Conservation (phyloP, 352 stramenopile species). For the Phytophthora sp. region DNA sequence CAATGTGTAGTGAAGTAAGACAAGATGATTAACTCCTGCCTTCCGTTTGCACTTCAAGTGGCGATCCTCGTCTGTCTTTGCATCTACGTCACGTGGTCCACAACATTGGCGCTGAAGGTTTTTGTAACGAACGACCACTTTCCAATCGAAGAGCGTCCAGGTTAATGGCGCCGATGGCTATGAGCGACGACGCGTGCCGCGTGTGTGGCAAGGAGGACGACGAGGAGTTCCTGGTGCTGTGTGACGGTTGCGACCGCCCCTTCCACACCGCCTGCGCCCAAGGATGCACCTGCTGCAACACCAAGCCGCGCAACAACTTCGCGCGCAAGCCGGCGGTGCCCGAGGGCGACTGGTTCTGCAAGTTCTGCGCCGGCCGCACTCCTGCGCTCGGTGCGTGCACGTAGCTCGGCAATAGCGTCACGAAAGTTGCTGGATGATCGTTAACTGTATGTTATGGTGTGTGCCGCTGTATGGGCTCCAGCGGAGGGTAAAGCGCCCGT, state of each 20-base stretch:
- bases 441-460: too few species aligned
- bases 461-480: constrained; percentile 17
- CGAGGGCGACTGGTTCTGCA: constrained; percentile 88
- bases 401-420: not conserved
- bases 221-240: constrained; percentile 81
- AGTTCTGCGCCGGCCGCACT: constrained; percentile 77
- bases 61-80: constrained; percentile 8
- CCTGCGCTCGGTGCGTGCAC: constrained; percentile 49
- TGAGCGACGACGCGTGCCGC: constrained; percentile 79
- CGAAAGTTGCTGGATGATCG: not conserved
- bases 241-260: constrained; percentile 76
- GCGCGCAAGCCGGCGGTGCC: constrained; percentile 75
- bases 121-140: constrained; percentile 27
- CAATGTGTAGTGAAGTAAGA: constrained; percentile 24
- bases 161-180: constrained; percentile 35
- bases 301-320: constrained; percentile 82
- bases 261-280: constrained; percentile 81
- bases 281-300: constrained; percentile 79
- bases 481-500: constrained; percentile 47
- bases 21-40: too few species aligned
- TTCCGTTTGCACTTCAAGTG: constrained; percentile 26
- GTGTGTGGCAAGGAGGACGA: constrained; percentile 80
- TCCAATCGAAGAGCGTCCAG: constrained; percentile 4
- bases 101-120: constrained; percentile 18
- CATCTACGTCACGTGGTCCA: constrained; percentile 23